A percentile compares a stretch with the other conserved stretches of the same genome.
Evolutionary conservation across 768 basidiomycete genomes (phyloP).

Genomic region (Naganishia kalamii): DNA sequence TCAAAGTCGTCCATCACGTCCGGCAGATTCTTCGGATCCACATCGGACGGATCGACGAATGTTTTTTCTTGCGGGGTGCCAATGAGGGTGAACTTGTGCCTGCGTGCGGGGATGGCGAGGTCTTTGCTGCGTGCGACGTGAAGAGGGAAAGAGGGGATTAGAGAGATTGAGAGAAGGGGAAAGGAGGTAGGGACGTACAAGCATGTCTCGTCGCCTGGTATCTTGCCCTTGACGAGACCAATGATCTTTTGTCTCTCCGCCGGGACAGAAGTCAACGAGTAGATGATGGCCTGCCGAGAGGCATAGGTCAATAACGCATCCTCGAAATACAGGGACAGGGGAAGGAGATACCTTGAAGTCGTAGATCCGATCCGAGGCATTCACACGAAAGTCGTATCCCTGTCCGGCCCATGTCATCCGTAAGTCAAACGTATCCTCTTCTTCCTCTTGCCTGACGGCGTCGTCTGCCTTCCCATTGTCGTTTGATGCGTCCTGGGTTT

Average conservation of each 20-base stretch:
- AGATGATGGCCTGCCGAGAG: constrained; percentile 55
- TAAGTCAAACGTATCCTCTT: constrained; percentile 1
- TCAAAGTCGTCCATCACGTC: constrained; percentile 66
- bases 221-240: constrained; percentile 73
- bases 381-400: not conserved
- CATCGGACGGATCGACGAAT: constrained; percentile 70
- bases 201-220: constrained; percentile 66
- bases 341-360: constrained; percentile 7
- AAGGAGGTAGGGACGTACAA: constrained; percentile 48
- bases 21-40: constrained; percentile 25
- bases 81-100: constrained; percentile 74
- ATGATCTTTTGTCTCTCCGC: constrained; percentile 80
- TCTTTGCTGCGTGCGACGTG: constrained; percentile 51
- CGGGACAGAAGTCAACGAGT: constrained; percentile 68
- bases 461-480: not conserved
- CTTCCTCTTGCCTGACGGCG: not conserved
- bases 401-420: constrained; percentile 12
- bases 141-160: constrained; percentile 7
- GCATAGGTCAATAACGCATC: not conserved
- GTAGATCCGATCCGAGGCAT: not conserved
- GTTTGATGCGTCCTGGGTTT: not conserved
- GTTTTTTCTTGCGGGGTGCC: constrained; percentile 81
- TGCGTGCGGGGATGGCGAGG: constrained; percentile 52
- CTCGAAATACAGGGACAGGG: not conserved
- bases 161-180: not conserved